These are phyloP conservation scores for Dipteronia sinensis DNA, from an alignment of 345 rosid genomes.

Conservation along the genomic window DNA sequence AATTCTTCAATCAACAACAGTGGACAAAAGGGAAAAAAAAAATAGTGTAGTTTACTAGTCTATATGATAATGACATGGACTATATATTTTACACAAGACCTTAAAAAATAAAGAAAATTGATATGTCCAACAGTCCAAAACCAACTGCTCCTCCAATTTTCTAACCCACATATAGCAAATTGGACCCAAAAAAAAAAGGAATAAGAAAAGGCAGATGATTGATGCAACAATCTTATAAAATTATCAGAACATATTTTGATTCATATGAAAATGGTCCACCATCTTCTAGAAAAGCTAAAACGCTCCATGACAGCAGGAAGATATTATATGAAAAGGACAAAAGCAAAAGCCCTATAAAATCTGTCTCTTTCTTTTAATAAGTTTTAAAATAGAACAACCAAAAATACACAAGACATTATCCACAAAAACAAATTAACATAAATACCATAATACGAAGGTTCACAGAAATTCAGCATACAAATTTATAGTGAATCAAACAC, in stretches of 20 bases:
- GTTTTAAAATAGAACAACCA: not conserved
- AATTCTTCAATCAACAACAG: not conserved
- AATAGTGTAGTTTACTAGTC: not conserved
- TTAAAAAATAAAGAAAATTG: not conserved
- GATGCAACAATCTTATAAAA: not conserved
- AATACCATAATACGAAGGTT: not conserved
- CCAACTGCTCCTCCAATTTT: not conserved
- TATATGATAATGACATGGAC: not conserved
- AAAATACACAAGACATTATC: not conserved
- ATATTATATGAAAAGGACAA: not conserved
- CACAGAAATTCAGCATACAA: not conserved
- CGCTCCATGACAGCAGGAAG: not conserved
- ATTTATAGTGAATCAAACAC: not conserved
- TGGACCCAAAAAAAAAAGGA: not conserved
- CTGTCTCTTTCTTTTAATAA: not conserved
- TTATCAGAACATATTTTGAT: not conserved
- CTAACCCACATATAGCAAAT: not conserved
- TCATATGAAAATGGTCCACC: not conserved
- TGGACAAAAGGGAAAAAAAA: not conserved
- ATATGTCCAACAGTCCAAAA: not conserved
- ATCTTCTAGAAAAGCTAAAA: not conserved
- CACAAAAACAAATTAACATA: not conserved
- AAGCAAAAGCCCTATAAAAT: not conserved
- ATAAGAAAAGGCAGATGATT: not conserved
- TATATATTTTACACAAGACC: not conserved